A percentile compares a stretch with the other conserved stretches of the same genome.
Evolutionary conservation across 192 early-diverging fungal genomes (phyloP).

Genomic region (Umbelopsis ramanniana): DNA sequence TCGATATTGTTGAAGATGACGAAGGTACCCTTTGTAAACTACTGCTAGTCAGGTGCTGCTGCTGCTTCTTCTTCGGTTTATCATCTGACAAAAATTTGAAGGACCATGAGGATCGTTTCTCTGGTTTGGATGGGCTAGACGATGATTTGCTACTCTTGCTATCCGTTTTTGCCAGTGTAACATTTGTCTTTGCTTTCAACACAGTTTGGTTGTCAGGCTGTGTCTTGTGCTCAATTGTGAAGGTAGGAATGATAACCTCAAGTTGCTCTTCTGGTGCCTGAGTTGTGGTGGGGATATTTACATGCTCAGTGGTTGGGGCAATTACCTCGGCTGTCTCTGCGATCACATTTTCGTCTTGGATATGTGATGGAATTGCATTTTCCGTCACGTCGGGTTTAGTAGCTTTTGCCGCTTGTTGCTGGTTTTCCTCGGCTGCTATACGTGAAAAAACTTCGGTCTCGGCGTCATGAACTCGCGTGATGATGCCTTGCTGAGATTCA

Average conservation of each 20-base stretch:
- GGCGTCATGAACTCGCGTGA: slow-evolving; percentile 44
- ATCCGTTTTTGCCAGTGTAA: too few species aligned
- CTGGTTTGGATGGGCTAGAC: background rate
- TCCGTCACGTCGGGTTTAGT: background rate
- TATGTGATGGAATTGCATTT: background rate
- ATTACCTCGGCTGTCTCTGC: background rate
- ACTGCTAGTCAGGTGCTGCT: background rate
- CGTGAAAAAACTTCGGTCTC: slow-evolving; percentile 33
- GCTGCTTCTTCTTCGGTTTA: slow-evolving; percentile 27
- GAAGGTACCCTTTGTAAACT: background rate
- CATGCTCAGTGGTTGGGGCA: background rate
- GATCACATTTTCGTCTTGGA: background rate
- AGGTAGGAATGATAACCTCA: too few species aligned
- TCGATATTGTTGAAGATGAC: background rate
- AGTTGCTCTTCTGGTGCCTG: too few species aligned
- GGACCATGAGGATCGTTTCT: slow-evolving; percentile 24
- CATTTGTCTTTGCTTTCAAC: too few species aligned
- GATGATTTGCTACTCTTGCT: background rate
- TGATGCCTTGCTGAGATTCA: slow-evolving; percentile 32
- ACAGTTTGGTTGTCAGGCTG: too few species aligned
- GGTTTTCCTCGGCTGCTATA: slow-evolving; percentile 3
- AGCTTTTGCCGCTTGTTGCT: background rate
- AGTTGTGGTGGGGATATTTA: background rate
- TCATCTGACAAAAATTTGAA: slow-evolving; percentile 29
- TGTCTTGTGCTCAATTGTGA: too few species aligned